phyloP scores from a whole-genome alignment of 306 rosid species.

The Purshia tridentata region DNA sequence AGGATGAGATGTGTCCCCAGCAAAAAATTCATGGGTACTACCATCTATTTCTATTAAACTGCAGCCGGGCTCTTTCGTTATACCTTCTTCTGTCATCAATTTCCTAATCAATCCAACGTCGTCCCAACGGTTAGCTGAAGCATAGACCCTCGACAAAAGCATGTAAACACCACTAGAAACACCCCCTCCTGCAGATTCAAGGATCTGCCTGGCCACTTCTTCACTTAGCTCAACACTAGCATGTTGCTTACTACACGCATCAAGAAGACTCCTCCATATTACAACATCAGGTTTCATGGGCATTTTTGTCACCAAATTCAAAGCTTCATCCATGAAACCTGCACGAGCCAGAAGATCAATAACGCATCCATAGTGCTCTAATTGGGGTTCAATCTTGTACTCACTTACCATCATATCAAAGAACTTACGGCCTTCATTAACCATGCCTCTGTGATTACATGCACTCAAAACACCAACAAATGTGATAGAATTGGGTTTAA shows the following conservation, averaged over 20 bases:
- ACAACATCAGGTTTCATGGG: slow-evolving; percentile 70
- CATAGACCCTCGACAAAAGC: slow-evolving; percentile 70
- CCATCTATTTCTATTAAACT: slow-evolving; percentile 70
- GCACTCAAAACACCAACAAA: slow-evolving; percentile 74
- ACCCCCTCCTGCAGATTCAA: slow-evolving; percentile 47
- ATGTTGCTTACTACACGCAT: slow-evolving; percentile 69
- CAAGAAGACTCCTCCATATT: slow-evolving; percentile 83
- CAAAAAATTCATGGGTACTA: slow-evolving; percentile 64
- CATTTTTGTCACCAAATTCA: slow-evolving; percentile 60
- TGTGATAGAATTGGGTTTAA: slow-evolving; percentile 63
- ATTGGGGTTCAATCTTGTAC: slow-evolving; percentile 50
- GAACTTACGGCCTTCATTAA: slow-evolving; percentile 50
- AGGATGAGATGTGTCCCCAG: slow-evolving; percentile 80
- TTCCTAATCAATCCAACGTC: slow-evolving; percentile 68
- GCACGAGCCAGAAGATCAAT: slow-evolving; percentile 77
- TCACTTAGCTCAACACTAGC: slow-evolving; percentile 65
- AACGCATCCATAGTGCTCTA: slow-evolving; percentile 86
- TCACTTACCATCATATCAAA: slow-evolving; percentile 57
- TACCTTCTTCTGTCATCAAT: slow-evolving; percentile 60
- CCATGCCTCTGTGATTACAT: slow-evolving; percentile 71
- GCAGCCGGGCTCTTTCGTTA: slow-evolving; percentile 72
- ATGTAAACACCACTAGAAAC: slow-evolving; percentile 65
- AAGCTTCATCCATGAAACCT: slow-evolving; percentile 54
- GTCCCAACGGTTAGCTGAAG: slow-evolving; percentile 68
- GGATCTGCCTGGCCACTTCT: slow-evolving; percentile 55